These are phyloP conservation scores for Coniophora puteana DNA, from an alignment of 1,284 basidiomycete species.

Conservation along the genomic window DNA sequence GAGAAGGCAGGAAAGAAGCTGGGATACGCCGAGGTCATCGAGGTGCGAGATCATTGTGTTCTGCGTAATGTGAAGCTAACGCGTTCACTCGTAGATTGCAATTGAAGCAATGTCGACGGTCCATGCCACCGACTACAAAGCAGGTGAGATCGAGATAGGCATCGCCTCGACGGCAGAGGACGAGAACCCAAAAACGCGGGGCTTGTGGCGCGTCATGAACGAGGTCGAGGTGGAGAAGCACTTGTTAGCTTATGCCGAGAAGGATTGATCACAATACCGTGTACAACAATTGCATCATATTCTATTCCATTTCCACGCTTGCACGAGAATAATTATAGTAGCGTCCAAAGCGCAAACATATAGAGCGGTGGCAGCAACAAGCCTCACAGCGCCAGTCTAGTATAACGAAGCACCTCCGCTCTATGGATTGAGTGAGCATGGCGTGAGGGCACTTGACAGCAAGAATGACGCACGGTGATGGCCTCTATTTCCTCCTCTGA, in stretches of 20 bases:
- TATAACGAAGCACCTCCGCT: slow-evolving; percentile 68
- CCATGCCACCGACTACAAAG: slow-evolving; percentile 93
- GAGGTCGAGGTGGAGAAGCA: slow-evolving; percentile 84
- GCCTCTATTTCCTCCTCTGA: slow-evolving; percentile 79
- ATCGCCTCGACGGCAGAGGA: slow-evolving; percentile 73
- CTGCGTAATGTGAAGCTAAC: neutral
- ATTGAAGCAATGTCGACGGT: slow-evolving; percentile 94
- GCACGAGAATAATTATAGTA: slow-evolving; percentile 4
- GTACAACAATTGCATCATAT: slow-evolving; percentile 7
- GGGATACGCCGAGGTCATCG: slow-evolving; percentile 71
- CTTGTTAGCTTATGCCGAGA: slow-evolving; percentile 89
- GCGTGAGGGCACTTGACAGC: neutral
- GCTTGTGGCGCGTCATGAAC: slow-evolving; percentile 81
- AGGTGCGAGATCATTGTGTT: slow-evolving; percentile 55
- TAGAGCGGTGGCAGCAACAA: neutral
- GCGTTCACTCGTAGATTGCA: slow-evolving; percentile 61
- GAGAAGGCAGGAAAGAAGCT: slow-evolving; percentile 64
- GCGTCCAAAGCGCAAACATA: neutral
- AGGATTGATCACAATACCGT: slow-evolving; percentile 53
- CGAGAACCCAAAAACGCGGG: slow-evolving; percentile 63
- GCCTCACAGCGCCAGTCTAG: slow-evolving; percentile 8
- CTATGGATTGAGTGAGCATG: slow-evolving; percentile 33
- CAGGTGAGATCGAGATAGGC: slow-evolving; percentile 84
- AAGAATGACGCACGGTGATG: slow-evolving; percentile 57
- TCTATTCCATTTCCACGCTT: neutral